A percentile compares a stretch with the other conserved stretches of the same genome.
Evolutionary conservation across 805 yeast species (phyloP).

Genomic region (Saturnispora ahearnii): DNA sequence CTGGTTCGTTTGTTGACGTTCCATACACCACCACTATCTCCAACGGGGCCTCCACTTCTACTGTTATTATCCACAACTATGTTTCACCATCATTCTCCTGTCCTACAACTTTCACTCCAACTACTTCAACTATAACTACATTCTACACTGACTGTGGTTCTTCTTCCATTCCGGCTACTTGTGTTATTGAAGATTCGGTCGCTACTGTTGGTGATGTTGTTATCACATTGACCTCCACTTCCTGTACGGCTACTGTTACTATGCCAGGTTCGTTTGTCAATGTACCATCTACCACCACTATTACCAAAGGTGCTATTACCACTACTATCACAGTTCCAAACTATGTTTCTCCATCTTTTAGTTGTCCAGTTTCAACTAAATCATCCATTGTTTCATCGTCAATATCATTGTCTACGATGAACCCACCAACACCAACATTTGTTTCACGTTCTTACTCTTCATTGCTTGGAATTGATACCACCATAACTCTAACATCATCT

Average conservation of each 20-base stretch:
- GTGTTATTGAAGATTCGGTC: background rate
- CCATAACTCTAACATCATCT: background rate
- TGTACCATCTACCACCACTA: background rate
- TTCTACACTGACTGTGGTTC: background rate
- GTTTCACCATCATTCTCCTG: background rate
- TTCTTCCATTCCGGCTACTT: background rate
- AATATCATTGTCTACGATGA: background rate
- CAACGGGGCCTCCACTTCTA: background rate
- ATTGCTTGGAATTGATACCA: too few species aligned
- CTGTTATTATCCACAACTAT: background rate
- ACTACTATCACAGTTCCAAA: slow-evolving; percentile 5
- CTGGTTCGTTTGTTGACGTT: background rate
- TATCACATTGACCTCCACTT: slow-evolving; percentile 1
- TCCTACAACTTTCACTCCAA: background rate
- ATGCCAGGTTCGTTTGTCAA: slow-evolving; percentile 10
- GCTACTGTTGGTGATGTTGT: slow-evolving; percentile 1
- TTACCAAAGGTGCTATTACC: background rate
- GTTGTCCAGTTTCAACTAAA: background rate
- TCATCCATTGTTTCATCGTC: background rate
- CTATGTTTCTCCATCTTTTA: slow-evolving; percentile 6
- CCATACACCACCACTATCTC: background rate
- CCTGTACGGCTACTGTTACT: slow-evolving; percentile 4
- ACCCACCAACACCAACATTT: background rate
- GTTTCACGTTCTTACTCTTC: background rate
- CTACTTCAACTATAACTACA: slow-evolving; percentile 4